Base-by-base conservation (phyloP, 805 yeast species). In the Suhomyces prunicola region DNA sequence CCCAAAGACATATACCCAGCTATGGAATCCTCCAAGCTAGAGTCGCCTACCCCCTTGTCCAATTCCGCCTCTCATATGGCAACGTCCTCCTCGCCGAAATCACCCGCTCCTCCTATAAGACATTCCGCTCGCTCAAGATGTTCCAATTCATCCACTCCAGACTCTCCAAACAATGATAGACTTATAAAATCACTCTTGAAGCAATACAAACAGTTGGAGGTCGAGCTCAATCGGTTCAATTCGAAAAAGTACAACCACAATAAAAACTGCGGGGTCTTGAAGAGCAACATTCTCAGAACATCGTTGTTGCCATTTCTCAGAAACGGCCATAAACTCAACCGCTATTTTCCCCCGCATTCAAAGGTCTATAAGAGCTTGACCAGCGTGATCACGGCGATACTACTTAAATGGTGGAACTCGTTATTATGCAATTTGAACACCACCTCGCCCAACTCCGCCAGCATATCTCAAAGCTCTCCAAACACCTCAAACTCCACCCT, bases 321-420 rank as follows among this genome's bases (percentile, higher is more conserved):
- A 50, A 60, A 62, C 23, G 58, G 58, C 46, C 63, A 58, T 23
- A 57, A 57, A 36, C 54, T 71, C 19, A 63, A 63, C 39, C 55
- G 60, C 7, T 51, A 57, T 27, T 64, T 70, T 33, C 50, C 60
- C 10, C 44, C 35, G 10, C 50, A 54, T 42, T 54, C 65, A 9
- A 61, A 62, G 50, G 64, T 74, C 22, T 71, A 68, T 57, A 59
- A 56, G 50, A 68, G 75, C 55, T 62, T 75, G 50, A 62, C 62
- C 12, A 69, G 70, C 57, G 67, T 75, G 4, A 58, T 67, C 6
- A 52, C 67, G 5, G 60, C 73, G 15, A 62, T 73, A 9, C 57
- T 81, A 15, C 57, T 76, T 8, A 73, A 70, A 58, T 83, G 86
- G 86, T 82, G 86, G 86, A 59, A 67, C n/a, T 68, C 77, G n/a